phyloP scores from a whole-genome alignment of 129 eudicot species.

The Calendula officinalis region DNA sequence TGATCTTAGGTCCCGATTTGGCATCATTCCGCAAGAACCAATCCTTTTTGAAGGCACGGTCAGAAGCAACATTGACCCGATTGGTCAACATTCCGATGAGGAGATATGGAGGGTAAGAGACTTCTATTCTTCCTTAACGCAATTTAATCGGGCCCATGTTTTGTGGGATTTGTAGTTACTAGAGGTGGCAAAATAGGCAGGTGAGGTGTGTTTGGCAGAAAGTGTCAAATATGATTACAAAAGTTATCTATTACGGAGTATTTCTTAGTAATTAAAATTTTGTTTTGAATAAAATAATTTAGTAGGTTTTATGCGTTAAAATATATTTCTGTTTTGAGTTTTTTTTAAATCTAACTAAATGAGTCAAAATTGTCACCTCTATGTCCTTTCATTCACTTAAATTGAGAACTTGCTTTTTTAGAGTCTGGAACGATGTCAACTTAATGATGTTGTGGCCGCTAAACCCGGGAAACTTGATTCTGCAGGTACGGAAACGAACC shows the following conservation, averaged over 20 bases:
- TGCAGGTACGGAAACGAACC: constrained; percentile 42
- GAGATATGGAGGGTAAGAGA: constrained; percentile 81
- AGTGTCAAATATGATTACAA: no score
- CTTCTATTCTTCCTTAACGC: neutral
- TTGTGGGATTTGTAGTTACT: no score
- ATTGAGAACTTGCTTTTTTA: constrained; percentile 21
- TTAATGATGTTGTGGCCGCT: constrained; percentile 74
- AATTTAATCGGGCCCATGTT: no score
- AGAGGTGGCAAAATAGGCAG: no score
- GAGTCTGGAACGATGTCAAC: constrained; percentile 93
- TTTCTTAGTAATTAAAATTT: no score
- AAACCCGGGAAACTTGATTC: constrained; percentile 88
- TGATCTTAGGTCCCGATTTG: constrained; percentile 83
- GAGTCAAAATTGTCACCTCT: neutral
- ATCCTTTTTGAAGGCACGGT: constrained; percentile 87
- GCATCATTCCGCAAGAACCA: constrained; percentile 96
- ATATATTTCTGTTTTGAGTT: no score
- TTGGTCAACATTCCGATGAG: constrained; percentile 67
- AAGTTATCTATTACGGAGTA: no score
- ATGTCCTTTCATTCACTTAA: neutral
- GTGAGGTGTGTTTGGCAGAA: no score
- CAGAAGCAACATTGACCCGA: constrained; percentile 84
- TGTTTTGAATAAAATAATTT: no score
- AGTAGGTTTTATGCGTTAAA: no score
- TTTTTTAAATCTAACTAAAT: no score